Percentiles rank a stretch among this genome's conserved stretches.
These are phyloP conservation scores for Sherardia arvensis DNA, from an alignment of 257 asterid species.

Conservation along the genomic window DNA sequence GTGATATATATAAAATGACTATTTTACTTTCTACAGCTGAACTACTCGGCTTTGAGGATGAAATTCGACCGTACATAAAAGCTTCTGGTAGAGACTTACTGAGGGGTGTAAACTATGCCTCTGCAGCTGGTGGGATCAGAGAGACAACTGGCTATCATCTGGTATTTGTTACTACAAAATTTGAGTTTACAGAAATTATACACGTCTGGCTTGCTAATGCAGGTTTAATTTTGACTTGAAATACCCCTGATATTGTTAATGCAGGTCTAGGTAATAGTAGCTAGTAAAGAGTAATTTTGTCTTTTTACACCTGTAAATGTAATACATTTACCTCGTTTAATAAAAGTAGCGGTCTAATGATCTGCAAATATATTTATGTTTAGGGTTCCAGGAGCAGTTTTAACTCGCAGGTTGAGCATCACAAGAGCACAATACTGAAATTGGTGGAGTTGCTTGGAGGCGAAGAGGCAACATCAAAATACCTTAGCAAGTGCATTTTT, in stretches of 20 bases:
- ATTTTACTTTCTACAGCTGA: slow-evolving; percentile 36
- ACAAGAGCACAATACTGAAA: slow-evolving; percentile 63
- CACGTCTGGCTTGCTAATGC: no score
- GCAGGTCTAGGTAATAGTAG: no score
- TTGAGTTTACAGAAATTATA: no score
- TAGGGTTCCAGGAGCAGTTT: slow-evolving; percentile 68
- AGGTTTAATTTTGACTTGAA: no score
- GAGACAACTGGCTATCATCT: slow-evolving; percentile 71
- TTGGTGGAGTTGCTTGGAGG: slow-evolving; percentile 33
- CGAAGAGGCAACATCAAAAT: slow-evolving; percentile 26
- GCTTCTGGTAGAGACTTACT: slow-evolving; percentile 53
- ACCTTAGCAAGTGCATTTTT: slow-evolving; percentile 31
- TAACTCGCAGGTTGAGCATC: slow-evolving; percentile 53
- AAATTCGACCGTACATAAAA: slow-evolving; percentile 43
- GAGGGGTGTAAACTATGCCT: slow-evolving; percentile 73
- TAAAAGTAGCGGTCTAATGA: no score
- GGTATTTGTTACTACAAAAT: slow-evolving; percentile 19
- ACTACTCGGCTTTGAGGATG: slow-evolving; percentile 50
- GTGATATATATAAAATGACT: no score
- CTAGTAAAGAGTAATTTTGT: no score
- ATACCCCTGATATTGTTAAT: no score
- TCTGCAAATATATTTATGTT: no score
- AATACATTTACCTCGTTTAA: no score
- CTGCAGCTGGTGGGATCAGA: slow-evolving; percentile 86
- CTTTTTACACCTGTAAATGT: no score